phyloP scores from a whole-genome alignment of 148 eudicot species.

The Diospyros lotus region DNA sequence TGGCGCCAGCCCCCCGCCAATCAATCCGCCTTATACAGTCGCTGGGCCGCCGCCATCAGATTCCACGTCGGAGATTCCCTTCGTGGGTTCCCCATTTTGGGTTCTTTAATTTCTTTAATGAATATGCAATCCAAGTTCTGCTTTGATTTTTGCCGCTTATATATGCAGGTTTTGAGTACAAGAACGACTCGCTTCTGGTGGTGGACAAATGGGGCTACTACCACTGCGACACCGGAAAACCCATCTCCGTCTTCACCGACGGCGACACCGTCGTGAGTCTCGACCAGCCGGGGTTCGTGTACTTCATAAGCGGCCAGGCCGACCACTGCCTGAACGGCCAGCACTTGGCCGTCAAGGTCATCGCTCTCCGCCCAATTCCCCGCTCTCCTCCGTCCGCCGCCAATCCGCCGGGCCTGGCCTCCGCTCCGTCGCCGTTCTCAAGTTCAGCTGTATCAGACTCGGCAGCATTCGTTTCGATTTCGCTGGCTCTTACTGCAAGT shows the following conservation, averaged over 20 bases:
- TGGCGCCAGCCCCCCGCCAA: constrained; percentile 55
- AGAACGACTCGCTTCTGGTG: constrained; percentile 58
- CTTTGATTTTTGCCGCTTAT: background rate
- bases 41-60: constrained; percentile 48
- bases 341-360: constrained; percentile 39
- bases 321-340: constrained; percentile 55
- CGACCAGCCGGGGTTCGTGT: constrained; percentile 31
- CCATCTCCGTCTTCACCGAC: constrained; percentile 31
- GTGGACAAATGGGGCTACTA: constrained; percentile 68
- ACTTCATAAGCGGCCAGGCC: constrained; percentile 55
- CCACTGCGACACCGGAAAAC: constrained; percentile 48
- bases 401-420: constrained; percentile 4
- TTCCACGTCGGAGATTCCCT: constrained; percentile 68
- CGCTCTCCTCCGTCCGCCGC: constrained; percentile 10
- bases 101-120: too few relatives aligned
- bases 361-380: constrained; percentile 18
- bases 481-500: too few relatives aligned
- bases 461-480: too few relatives aligned
- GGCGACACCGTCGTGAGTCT: constrained; percentile 41
- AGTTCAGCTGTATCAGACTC: too few relatives aligned
- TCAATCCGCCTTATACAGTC: constrained; percentile 29
- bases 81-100: constrained; percentile 34
- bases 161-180: constrained; percentile 52
- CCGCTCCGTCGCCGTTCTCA: constrained; percentile 2
- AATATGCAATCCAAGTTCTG: background rate